Base-by-base conservation (phyloP, 2,329 filamentous ascomycete genomes). In the Sporothrix inflata region DNA sequence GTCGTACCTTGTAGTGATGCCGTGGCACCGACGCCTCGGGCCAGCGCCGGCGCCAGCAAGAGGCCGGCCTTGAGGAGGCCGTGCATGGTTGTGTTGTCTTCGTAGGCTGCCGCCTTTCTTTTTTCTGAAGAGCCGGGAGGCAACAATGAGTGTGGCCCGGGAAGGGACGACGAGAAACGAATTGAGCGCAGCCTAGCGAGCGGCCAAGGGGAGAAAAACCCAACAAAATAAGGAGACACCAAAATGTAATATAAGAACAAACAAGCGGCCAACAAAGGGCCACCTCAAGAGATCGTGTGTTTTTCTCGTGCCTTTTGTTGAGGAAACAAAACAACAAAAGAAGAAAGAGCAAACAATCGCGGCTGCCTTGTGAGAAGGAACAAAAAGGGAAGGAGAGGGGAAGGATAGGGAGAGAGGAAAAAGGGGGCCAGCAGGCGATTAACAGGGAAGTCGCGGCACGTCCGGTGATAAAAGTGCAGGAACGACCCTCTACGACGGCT, bases 31-130 rank as follows among this genome's bases (percentile, higher is more conserved):
- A 74, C 72, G 78, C 76, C 78, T 57, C 76, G 75, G 42, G 77
- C 79, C 76, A 83, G 77, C 77, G 77, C 78, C 75, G 81, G 79
- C 75, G 78, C 80, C 76, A 79, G 72, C 68, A 82, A 74, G 75
- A 82, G 76, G 72, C 78, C 77, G 73, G 78, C 79, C 78, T 77
- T 77, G 55, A 77, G 71, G 67, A 79, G 78, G 77, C 80, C 79
- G 75, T 77, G 78, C 81, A 83, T 83, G 66, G 40, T 53, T 53
- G 6, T 24, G 3, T 14, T 27, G 30, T 9, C 34, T 49, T 65
- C 8, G 61, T 42, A 55, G 30, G 47, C 66, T 68, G 51, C 63
- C 40, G 63, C 49, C 61, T 67, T 49, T 45, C 24, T 34, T 16
- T 21, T 34, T n/a, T 27, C 16, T 14, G 45, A 45, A 14, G 21